Base-by-base conservation (phyloP, 352 stramenopile genomes). In the Pseudoperonospora humuli region DNA sequence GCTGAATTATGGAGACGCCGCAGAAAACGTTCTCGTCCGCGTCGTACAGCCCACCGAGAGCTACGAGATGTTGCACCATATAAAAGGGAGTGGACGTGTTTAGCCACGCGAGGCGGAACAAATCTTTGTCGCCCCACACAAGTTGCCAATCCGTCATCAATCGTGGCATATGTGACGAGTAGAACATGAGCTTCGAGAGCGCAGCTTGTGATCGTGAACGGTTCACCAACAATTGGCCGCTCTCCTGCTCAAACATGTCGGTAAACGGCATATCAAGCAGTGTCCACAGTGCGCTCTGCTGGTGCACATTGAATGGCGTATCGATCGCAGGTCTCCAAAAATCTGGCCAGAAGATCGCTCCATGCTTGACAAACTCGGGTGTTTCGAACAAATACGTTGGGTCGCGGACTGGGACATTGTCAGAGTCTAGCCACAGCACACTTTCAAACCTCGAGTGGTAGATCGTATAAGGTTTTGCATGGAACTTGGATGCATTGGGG, bases 181-280 rank as follows among this genome's bases (percentile, higher is more conserved):
- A 91, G 39, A 87, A 89, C 76, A 87, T 85, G 50, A 91, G 72
- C 46, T 79, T 86, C 29, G 69, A 56, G 2, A 90, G 51, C 20
- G 80, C 76, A 0, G 31, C 35, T 9, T 50, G 37, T 3, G 57
- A 59, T 8, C 56, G 46, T 17, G 59, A 59, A 2, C 70, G 65
- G 49, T 93, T 76, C 23, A 93, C 61, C 10, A 93, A 44, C 14
- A 90, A 29, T 42, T 93, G 81, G 0, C 77, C 81, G 33, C 69
- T 86, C 35, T 93, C 80, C 45, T 90, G 77, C 53, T 93, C 80
- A 49, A 85, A 89, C 80, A 93, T 93, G 33, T 93, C 72, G 6
- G 69, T 72, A 59, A 88, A 93, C 14, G 77, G 78, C 67, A 90
- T 88, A 54, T 86, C 75, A 10, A 93, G 45, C 32, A 88, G 31